Base-by-base conservation (phyloP, 148 eudicot species). In the Arctostaphylos glauca region DNA sequence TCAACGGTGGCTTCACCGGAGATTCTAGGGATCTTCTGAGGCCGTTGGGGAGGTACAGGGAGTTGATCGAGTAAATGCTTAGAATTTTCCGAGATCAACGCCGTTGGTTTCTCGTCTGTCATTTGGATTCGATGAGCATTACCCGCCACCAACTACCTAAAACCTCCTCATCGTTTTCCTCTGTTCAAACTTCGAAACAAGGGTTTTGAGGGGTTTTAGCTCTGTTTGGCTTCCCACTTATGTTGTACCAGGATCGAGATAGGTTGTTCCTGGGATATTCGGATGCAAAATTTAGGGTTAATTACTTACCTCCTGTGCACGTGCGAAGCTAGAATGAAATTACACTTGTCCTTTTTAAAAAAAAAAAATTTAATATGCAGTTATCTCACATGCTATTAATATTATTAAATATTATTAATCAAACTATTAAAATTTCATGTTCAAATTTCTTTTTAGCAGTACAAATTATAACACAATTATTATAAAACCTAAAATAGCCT, bases 21-120 rank as follows among this genome's bases (percentile, higher is more conserved):
- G n/a, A 80, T 54, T 83, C 82, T 92, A 4, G 90, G 82, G 77
- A 87, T 44, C 88, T 94, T 95, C 25, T 82, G 23, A 14, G 94
- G 92, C 9, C 95, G 94, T 2, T 81, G 84, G 9, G 87, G 88
- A 59, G 88, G 83, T 79, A 83, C 86, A 48, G 87, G 80, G 77
- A 56, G 88, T 77, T 75, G 88, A 54, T 88, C 83, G 9, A 82
- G 88, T 50, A 80, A 79, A 83, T 86, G 85, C 53, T 84, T 81
- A 10, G 83, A 19, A 16, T 76, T 48, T 1, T 55, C 83, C 14
- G 81, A 53, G 70, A 58, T 60, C 80, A 55, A 47, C 77, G 81
- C 54, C 85, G 46, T 21, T 31, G 78, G 46, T 55, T 80, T 44
- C 44, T 83, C 83, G 54, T 56, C 81, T 18, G 83, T 43, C 88